phyloP scores from a whole-genome alignment of 2,329 filamentous ascomycete genomes.

The Keithomyces neogunnii region DNA sequence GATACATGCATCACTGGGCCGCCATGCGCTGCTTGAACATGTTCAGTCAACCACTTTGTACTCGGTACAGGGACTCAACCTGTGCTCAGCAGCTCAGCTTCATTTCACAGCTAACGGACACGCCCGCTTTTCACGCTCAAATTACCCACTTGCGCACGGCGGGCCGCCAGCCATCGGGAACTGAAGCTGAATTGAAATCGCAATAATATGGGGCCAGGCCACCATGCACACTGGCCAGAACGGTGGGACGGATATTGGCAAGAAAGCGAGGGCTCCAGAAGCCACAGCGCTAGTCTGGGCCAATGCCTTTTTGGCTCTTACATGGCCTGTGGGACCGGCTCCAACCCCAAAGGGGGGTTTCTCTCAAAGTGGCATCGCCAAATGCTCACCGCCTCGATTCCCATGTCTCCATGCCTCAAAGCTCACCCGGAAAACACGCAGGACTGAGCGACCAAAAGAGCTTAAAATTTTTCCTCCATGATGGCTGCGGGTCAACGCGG shows the following conservation, averaged over 20 bases:
- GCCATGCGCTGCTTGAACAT: slow-evolving; percentile 21
- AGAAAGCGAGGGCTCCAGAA: too few relatives aligned
- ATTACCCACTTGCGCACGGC: slow-evolving; percentile 1
- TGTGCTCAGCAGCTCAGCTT: background rate
- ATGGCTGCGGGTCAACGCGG: too few relatives aligned
- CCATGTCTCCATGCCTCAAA: background rate
- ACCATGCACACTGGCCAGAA: too few relatives aligned
- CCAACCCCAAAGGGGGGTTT: background rate
- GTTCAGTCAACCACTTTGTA: slow-evolving; percentile 10
- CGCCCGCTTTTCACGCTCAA: slow-evolving; percentile 2
- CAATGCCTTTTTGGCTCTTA: too few relatives aligned
- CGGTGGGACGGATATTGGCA: too few relatives aligned
- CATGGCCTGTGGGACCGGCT: background rate
- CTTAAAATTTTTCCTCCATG: background rate
- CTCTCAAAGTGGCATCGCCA: background rate
- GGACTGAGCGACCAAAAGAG: too few relatives aligned
- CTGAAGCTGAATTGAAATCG: background rate
- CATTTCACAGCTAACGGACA: background rate
- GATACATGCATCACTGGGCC: slow-evolving; percentile 27
- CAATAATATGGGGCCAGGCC: background rate
- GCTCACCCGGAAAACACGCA: background rate
- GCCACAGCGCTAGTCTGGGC: too few relatives aligned
- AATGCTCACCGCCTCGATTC: slow-evolving; percentile 4
- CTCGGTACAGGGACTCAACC: background rate
- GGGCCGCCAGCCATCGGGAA: slow-evolving; percentile 4